Base-by-base conservation (phyloP, 108 stramenopile species). In the Craspedostauros australis region DNA sequence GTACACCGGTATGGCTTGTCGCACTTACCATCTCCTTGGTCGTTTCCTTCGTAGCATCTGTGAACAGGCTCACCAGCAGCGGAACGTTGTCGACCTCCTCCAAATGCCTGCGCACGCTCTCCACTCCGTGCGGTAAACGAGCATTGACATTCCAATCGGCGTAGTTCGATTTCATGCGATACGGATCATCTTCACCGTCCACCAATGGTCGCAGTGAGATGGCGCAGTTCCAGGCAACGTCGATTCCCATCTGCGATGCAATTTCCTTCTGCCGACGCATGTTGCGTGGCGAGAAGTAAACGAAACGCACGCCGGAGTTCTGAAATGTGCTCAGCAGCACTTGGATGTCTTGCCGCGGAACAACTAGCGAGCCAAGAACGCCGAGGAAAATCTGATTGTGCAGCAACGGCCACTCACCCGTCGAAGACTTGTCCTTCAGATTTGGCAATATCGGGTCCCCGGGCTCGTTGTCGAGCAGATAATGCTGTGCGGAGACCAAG, bases 111-210 rank as follows among this genome's bases (percentile, higher is more conserved):
- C 76, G 74, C 5, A 96, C 88, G 46, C 87, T 91, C 2, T 95
- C 88, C 20, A 93, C 52, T 26, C 92, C 96, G 62, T 98, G 96
- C 2, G 96, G 96, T 23, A 98, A 65, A 59, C 87, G 79, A 12
- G 95, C 95, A 53, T 95, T 95, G 2, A 98, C 93, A 64, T 95
- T 94, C 96, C 96, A 98, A 56, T 98, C 96, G 2, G 96, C 96
- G 52, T 98, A 98, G 26, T 74, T 72, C 1, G 84, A 87, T 30
- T 77, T 79, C 91, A 96, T 94, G 45, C 96, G 55, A 70, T 93
- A 88, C 1, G 76, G 65, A 57, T 98, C 96, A 38, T 75, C 70
- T 46, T 84, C 63, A 9, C 81, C 81, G 20, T 68, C 70, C 19
- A 85, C 83, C 46, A 96, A 62, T 8, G 94, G 78, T 27, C 77